Base-by-base conservation (phyloP, 2,329 filamentous ascomycete genomes). In the Colletotrichum neosansevieriae region DNA sequence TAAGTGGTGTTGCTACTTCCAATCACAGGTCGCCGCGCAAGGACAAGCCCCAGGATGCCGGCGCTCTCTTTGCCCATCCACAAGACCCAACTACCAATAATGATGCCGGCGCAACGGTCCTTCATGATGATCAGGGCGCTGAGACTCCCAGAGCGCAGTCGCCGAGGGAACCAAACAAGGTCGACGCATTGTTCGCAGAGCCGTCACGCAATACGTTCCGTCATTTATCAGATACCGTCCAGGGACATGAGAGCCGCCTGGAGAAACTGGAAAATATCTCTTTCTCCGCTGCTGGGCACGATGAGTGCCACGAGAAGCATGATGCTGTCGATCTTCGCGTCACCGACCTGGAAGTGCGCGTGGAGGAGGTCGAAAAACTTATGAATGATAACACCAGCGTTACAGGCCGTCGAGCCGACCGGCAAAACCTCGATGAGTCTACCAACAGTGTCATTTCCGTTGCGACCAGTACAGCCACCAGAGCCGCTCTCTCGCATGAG, bases 211-310 rank as follows among this genome's bases (percentile, higher is more conserved):
- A 80, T 36, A 77, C 78, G 2, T 78, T 87, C 59, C 80, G 80
- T 65, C 81, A 83, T 51, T 71, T 89, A 7, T 80, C 83, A 4
- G 82, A 86, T 49, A 82, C 83, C n/a, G 83, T 91, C 67, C 81
- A 86, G 66, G 84, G 85, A 17, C 87, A 94, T 67, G 88, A 88
- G 42, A 83, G 86, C 59, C 89, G 92, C 2, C 77, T 95, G 12
- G 90, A 92, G 56, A 81, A 83, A 63, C 82, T 94, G 6, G 92
- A 95, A 77, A 92, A 86, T 58, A 82, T 86, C 1, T 94, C 91
- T 0, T 92, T 94, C 73, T 88, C 88, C 24, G 84, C 87, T 49
- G 83, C 85, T 17, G 85, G 86, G n/a, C 86, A 91, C 54, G 91
- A 94, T 21, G 90, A 92, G 42, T 87, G 92, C 56, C 82, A 89